phyloP scores from a whole-genome alignment of 2,329 filamentous ascomycete species.

The Fusarium sororula region DNA sequence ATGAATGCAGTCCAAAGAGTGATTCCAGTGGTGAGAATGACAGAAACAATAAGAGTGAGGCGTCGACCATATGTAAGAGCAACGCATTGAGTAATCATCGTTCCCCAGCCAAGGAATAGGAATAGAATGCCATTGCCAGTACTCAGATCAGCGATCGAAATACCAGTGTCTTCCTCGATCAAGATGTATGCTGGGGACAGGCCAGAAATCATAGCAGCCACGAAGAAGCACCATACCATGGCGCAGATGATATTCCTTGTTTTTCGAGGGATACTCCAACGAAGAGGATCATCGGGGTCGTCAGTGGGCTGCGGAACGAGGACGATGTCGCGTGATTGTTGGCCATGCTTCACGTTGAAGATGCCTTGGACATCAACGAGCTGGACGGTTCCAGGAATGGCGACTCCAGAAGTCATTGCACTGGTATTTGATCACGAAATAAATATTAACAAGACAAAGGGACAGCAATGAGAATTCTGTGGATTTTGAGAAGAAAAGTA shows the following conservation, averaged over 20 bases:
- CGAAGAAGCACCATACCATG: constrained; percentile 42
- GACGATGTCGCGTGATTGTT: constrained; percentile 30
- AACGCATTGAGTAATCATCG: neutral
- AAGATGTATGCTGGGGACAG: constrained; percentile 39
- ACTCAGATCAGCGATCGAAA: constrained; percentile 39
- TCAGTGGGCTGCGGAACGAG: constrained; percentile 36
- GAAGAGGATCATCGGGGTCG: constrained; percentile 37
- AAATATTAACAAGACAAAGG: neutral
- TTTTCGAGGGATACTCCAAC: constrained; percentile 34
- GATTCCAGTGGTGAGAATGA: constrained; percentile 21
- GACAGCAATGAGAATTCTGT: neutral
- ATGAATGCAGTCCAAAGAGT: constrained; percentile 37
- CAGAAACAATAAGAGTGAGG: constrained; percentile 17
- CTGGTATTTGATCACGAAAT: neutral
- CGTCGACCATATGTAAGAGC: neutral
- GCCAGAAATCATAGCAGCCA: constrained; percentile 36
- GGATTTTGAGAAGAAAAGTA: neutral
- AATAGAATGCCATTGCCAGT: neutral
- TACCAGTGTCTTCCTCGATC: constrained; percentile 38
- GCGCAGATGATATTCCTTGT: constrained; percentile 32
- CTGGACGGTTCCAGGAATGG: constrained; percentile 35
- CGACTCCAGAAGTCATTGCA: neutral
- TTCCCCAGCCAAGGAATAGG: neutral
- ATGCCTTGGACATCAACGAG: constrained; percentile 30
- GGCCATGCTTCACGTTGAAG: constrained; percentile 31